A percentile compares a stretch with the other conserved stretches of the same genome.
phyloP scores from a whole-genome alignment of 2,329 filamentous ascomycete genomes.

The Botrytis aclada region DNA sequence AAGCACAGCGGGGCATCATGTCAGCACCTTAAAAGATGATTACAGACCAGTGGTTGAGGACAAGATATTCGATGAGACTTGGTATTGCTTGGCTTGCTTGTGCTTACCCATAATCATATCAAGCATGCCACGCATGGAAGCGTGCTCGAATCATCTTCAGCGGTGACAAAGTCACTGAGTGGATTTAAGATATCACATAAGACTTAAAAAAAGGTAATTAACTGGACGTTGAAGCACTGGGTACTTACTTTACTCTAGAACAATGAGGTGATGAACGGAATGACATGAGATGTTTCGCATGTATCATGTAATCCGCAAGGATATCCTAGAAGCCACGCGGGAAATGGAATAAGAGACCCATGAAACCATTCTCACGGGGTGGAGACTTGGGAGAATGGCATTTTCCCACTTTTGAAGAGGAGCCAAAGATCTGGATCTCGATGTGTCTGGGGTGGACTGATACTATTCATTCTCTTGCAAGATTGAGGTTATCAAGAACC shows the following conservation, averaged over 20 bases:
- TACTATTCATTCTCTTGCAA: background rate
- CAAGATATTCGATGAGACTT: background rate
- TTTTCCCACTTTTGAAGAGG: background rate
- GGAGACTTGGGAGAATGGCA: slow-evolving; percentile 8
- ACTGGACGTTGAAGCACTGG: slow-evolving; percentile 6
- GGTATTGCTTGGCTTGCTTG: background rate
- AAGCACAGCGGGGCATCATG: background rate
- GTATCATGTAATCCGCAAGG: slow-evolving; percentile 12
- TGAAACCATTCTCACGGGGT: background rate
- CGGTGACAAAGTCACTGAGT: background rate
- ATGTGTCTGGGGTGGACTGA: background rate
- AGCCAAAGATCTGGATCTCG: background rate
- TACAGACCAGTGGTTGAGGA: background rate
- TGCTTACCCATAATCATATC: background rate
- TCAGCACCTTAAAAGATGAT: slow-evolving; percentile 16
- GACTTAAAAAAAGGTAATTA: slow-evolving; percentile 1
- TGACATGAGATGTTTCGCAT: slow-evolving; percentile 17
- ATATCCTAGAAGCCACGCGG: slow-evolving; percentile 18
- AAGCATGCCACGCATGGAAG: slow-evolving; percentile 7
- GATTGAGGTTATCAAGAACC: background rate
- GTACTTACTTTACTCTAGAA: slow-evolving; percentile 3
- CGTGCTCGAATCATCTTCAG: background rate
- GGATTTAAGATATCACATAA: slow-evolving; percentile 18
- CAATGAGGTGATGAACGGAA: background rate
- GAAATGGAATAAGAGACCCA: slow-evolving; percentile 1